Base-by-base conservation (phyloP, 1,284 basidiomycete genomes). In the Trichosporon asahii region DNA sequence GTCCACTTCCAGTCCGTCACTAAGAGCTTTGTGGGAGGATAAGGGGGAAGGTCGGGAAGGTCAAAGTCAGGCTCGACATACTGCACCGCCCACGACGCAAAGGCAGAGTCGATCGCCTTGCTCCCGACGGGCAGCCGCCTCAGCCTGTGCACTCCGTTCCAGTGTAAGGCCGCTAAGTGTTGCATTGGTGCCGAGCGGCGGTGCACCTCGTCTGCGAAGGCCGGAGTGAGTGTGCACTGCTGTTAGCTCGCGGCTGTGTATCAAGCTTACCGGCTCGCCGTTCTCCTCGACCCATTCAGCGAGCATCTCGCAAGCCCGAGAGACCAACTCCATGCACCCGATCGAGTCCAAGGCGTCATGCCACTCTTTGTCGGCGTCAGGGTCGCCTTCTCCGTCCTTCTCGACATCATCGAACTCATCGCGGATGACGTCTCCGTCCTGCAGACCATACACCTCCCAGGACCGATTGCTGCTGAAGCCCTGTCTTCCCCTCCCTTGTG, bases 11-110 rank as follows among this genome's bases (percentile, higher is more conserved):
- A 61, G 27, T 33, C 29, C 3, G 57, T 15, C 15, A 14, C 23
- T 57, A 57, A 27, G 23, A 57, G 23, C 53, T 11, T 27, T 11
- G 23, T 27, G 2, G 27, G 29, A 61, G 57, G 57, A n/a, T 61
- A 61, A 2, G 57, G 57, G 18, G 57, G 57, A 15, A 61, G 57
- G 57, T 61, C 57, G 15, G 57, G 57, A n/a, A 61, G 57, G n/a
- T 61, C 57, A 18, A 61, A 61, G 27, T 61, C 57, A 5, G 57
- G 57, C 57, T 61, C 57, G 27, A 61, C 29, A 18, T 61, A 31
- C 18, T 31, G 15, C 18, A 18, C n/a, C 5, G 57, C 57, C 57
- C 57, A 61, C n/a, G 15, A 18, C 5, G 57, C 21, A 18, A 61
- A 61, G 15, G 57, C 57, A 18, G 57, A 61, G 57, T 61, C 57